Evolutionary conservation across 2,329 filamentous ascomycete genomes (phyloP), one percentile per base, ranked within the genome.

Genomic region (Colletotrichum viniferum): DNA sequence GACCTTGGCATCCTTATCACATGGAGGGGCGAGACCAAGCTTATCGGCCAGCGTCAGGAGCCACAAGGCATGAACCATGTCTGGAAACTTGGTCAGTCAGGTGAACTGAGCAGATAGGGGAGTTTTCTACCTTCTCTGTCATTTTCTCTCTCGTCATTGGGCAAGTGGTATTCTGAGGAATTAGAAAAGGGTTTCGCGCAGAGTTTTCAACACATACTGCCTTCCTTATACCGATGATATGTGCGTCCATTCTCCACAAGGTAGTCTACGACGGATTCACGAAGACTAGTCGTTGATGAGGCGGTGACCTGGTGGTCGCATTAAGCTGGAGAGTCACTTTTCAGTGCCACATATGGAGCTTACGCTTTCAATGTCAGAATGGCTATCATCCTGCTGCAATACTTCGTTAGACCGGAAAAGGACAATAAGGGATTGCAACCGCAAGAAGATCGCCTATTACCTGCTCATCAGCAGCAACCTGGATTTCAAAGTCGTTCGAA

Each of bases 1-100:
- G 16, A 65, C 36, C 26, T 66, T 66, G 1, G 72, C 18, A 4
- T 73, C 67, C 2, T 56, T 30, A 13, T 81, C 70, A 3, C 36
- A 48, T 9, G 73, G 76, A 0, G 84, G 84, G 2, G 77, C 78
- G 0, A 80, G 52, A 21, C 77, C 81, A 8, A 65, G 26, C 8
- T 2, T 36, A 6, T 28, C 36, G 0, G 21, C 8, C 0, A 65
- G 5, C 2, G 62, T 65, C 0, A 65, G 62, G 6, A 38, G 34
- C n/a, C 61, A 64, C 16, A 52, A 1, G 1, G 34, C 32, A 16
- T 65, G 36, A 0, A 24, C 3, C 24, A 65, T n/a, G 5, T 65
- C 62, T 64, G 26, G 4, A 26, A 26, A 4, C 4, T 26, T 26
- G 26, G 26, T 26, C 26, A 26, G 26, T 26, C 26, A 4, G 26